A percentile compares a stretch with the other conserved stretches of the same genome.
These are phyloP conservation scores for Podaxis rugospora DNA, from an alignment of 768 basidiomycete species.

Conservation along the genomic window DNA sequence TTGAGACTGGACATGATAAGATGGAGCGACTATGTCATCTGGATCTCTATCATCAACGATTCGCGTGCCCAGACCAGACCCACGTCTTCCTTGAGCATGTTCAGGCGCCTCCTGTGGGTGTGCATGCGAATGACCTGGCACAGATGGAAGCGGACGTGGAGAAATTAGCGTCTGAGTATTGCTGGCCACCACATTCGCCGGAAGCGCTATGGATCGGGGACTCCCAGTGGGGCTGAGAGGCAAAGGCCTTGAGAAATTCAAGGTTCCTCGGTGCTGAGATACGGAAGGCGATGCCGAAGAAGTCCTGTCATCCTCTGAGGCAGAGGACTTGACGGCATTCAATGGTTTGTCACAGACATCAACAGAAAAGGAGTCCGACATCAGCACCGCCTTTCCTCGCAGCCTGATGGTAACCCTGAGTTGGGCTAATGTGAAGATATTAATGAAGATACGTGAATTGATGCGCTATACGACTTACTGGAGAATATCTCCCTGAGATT, in stretches of 20 bases:
- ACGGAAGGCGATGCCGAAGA: background rate
- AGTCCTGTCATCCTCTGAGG: background rate
- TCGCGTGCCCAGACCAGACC: background rate
- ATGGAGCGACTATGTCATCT: background rate
- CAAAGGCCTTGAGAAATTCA: slow-evolving; percentile 1
- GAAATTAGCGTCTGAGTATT: background rate
- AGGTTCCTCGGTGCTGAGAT: background rate
- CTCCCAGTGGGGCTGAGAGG: background rate
- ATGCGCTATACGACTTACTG: background rate
- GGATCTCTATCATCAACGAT: slow-evolving; percentile 7
- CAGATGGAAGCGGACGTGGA: slow-evolving; percentile 4
- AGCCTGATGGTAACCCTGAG: background rate
- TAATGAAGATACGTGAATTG: background rate
- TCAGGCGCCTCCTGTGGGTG: background rate
- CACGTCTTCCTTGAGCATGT: background rate
- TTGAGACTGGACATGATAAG: background rate
- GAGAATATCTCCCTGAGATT: background rate
- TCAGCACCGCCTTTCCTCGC: background rate
- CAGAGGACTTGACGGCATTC: background rate
- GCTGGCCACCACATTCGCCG: background rate
- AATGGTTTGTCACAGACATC: background rate
- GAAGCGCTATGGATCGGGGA: background rate
- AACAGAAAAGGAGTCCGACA: background rate
- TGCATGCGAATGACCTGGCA: background rate
- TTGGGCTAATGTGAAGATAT: background rate